Base-by-base conservation (phyloP, 129 eudicot genomes). In the Chrysanthemum seticuspe region DNA sequence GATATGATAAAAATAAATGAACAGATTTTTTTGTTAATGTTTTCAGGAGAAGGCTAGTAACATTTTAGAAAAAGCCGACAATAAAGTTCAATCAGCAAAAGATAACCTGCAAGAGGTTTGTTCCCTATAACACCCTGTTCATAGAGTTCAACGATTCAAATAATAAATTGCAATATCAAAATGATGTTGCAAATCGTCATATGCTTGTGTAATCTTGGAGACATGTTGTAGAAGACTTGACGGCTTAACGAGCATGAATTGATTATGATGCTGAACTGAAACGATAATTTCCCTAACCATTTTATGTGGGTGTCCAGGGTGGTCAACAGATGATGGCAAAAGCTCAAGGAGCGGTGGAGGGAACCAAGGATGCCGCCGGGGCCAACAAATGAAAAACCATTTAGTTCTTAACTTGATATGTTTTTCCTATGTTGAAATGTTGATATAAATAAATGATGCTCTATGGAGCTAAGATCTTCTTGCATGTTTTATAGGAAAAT, bases 271-370 rank as follows among this genome's bases (percentile, higher is more conserved):
- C 15, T 53, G 18, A 68, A 12, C 31, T 31, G 51, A 54, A 36
- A n/a, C 51, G 7, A 71, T 19, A 13, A 2, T 45, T 67, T 2
- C 1, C 47, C 47, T 55, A 6, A 55, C 62, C 13, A 34, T 44
- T 62, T 65, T 65, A 54, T 65, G 21, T 67, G 68, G 67, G 48
- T 34, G 47, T 25, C 11, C 82, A 87, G 92, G 84, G 83, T 69
- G 89, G 92, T 19, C 68, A 67, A 70, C 79, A 85, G n/a, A 57
- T 61, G 73, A 25, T 65, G 74, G 82, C 83, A 55, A 82, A 78
- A 78, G 84, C 92, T 76, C 70, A 81, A 64, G 88, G 85, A 19
- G 87, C 83, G 6, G 79, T 55, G 15, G 92, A 84, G 31, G 84
- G 81, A 59, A 71, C 81, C 47, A 87, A 87, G 70, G 85, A 84